Evolutionary conservation across 768 basidiomycete species (phyloP).

Genomic region (Panaeolus cyanescens): DNA sequence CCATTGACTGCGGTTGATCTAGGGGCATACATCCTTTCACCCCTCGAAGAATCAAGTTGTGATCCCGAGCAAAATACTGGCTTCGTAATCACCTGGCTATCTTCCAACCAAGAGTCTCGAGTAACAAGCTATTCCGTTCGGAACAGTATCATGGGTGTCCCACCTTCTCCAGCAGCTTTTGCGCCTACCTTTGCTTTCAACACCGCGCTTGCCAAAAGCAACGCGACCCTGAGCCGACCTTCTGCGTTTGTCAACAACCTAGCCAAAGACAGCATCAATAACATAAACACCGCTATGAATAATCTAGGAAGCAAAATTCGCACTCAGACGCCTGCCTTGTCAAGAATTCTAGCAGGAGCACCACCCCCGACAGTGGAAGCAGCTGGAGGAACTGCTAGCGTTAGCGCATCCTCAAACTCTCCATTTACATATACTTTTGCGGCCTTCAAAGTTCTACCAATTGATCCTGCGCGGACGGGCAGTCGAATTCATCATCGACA

Average conservation of each 20-base stretch:
- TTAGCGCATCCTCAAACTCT: slow-evolving; percentile 26
- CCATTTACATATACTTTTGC: slow-evolving; percentile 28
- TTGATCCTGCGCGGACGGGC: slow-evolving; percentile 56
- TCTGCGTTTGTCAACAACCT: slow-evolving; percentile 17
- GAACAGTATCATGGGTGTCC: slow-evolving; percentile 48
- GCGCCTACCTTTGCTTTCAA: slow-evolving; percentile 5
- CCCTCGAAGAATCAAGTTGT: slow-evolving; percentile 89
- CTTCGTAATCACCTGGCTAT: slow-evolving; percentile 80
- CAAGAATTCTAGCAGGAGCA: slow-evolving; percentile 32
- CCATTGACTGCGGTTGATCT: slow-evolving; percentile 5
- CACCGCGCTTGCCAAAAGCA: slow-evolving; percentile 6
- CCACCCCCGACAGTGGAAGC: slow-evolving; percentile 21
- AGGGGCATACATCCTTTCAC: slow-evolving; percentile 97
- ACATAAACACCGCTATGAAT: neutral
- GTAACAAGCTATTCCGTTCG: slow-evolving; percentile 84
- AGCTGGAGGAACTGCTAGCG: slow-evolving; percentile 45
- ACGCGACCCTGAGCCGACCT: slow-evolving; percentile 20
- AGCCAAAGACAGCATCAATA: neutral
- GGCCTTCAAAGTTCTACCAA: slow-evolving; percentile 80
- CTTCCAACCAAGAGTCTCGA: slow-evolving; percentile 70
- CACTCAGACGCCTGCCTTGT: slow-evolving; percentile 23
- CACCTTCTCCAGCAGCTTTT: slow-evolving; percentile 20
- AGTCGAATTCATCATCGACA: slow-evolving; percentile 25
- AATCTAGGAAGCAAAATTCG: neutral
- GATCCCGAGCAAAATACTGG: slow-evolving; percentile 90